phyloP scores from a whole-genome alignment of 2,329 filamentous ascomycete species.

The Zymoseptoria pseudotritici region DNA sequence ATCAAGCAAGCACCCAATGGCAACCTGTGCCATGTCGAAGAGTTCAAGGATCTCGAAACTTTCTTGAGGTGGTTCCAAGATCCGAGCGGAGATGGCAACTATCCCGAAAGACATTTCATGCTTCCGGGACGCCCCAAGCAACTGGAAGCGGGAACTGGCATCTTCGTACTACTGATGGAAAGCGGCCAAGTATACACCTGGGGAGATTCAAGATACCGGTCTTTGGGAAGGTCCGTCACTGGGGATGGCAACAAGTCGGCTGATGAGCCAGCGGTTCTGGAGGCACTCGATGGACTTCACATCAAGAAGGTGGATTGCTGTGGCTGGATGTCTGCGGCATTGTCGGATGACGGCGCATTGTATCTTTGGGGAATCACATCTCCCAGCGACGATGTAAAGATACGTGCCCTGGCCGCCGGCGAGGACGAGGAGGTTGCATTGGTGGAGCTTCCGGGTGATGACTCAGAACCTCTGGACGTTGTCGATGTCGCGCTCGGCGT shows the following conservation, averaged over 20 bases:
- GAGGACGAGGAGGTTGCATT: conserved; percentile 23
- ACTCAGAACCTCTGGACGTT: conserved; percentile 39
- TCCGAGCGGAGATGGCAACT: conserved; percentile 16
- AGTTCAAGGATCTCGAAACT: conserved; percentile 21
- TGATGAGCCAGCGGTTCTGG: conserved; percentile 39
- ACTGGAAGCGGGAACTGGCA: conserved; percentile 31
- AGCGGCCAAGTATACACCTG: conserved; percentile 35
- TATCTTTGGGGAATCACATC: conserved; percentile 52
- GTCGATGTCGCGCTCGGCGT: conserved; percentile 52
- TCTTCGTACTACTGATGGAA: conserved; percentile 33
- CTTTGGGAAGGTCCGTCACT: conserved; percentile 47
- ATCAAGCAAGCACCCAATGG: conserved; percentile 23
- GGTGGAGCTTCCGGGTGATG: conserved; percentile 30
- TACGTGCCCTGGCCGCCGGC: conserved; percentile 17
- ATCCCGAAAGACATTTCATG: conserved; percentile 20
- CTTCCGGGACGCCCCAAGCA: conserved; percentile 25
- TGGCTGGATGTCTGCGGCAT: conserved; percentile 51
- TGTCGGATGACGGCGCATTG: conserved; percentile 51
- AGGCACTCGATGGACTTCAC: conserved; percentile 45
- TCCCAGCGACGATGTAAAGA: conserved; percentile 17
- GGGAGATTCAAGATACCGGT: conserved; percentile 55
- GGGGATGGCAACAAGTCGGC: conserved; percentile 36
- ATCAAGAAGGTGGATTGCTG: conserved; percentile 47
- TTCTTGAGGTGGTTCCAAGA: conserved; percentile 24
- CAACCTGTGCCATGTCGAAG: conserved; percentile 19